Percentiles rank a stretch among this genome's conserved stretches.
Conservation (phyloP, 2,329 filamentous ascomycete species). For the Fusarium heterosporum region DNA sequence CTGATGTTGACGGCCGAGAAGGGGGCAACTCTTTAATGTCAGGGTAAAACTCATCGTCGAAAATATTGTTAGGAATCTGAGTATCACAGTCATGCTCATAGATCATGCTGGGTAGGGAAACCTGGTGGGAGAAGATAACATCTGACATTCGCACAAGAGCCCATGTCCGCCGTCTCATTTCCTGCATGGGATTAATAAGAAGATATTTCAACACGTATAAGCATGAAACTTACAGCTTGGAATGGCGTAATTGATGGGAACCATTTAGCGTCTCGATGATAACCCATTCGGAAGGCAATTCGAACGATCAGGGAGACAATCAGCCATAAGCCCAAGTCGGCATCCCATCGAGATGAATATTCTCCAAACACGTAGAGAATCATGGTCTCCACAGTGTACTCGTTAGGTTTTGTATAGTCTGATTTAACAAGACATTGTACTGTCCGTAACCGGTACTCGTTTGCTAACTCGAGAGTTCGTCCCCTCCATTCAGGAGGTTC, state of each 20-base stretch:
- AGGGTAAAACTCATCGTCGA: conserved; percentile 82
- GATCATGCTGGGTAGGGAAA: conserved; percentile 75
- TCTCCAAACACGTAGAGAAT: conserved; percentile 81
- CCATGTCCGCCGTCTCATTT: conserved; percentile 79
- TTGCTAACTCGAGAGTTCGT: conserved; percentile 68
- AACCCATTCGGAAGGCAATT: conserved; percentile 76
- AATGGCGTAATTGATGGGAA: conserved; percentile 79
- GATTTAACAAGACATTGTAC: conserved; percentile 82
- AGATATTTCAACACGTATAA: not conserved
- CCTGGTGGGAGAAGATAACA: conserved; percentile 81
- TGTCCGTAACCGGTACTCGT: conserved; percentile 76
- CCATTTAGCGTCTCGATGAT: conserved; percentile 81
- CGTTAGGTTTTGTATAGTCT: conserved; percentile 80
- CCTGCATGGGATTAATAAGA: conserved; percentile 54
- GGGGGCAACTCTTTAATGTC: conserved; percentile 75
- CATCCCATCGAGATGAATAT: conserved; percentile 78
- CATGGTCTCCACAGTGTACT: conserved; percentile 82
- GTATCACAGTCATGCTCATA: conserved; percentile 81
- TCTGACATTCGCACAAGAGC: conserved; percentile 79
- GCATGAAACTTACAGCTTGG: conserved; percentile 66
- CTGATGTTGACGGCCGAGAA: conserved; percentile 74
- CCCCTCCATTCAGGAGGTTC: conserved; percentile 83
- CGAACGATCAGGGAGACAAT: conserved; percentile 67
- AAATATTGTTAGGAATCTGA: conserved; percentile 79
- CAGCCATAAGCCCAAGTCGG: conserved; percentile 74